Base-by-base conservation (phyloP, 23 red algal species). In the Gracilaria domingensis region DNA sequence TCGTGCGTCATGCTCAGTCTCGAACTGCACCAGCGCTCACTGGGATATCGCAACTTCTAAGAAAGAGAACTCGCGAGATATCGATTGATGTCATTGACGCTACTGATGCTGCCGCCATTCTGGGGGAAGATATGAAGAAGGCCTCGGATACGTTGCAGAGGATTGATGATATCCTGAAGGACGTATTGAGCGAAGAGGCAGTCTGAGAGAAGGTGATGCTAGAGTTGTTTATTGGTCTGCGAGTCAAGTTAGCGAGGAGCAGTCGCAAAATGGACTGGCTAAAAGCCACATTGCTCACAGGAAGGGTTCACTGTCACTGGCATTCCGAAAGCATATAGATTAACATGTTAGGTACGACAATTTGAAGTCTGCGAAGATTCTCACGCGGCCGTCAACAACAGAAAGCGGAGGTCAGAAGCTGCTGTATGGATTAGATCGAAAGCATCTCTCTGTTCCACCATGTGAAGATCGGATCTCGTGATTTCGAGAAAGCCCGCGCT, bases 1-100 rank as follows among this genome's bases (percentile, higher is more conserved):
- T 92, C 16, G 79, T 65, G 25, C 54, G 58, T n/a, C 89, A 92
- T 45, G 89, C 89, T 17, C 89, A 84, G 54, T 42, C 77, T 8
- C 40, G 79, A 33, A 78, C 89, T 13, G 89, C 69, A 9, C 89
- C 89, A 33, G 59, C 89, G 34, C 89, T 92, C 11, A 64, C 80
- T 0, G 80, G 24, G 35, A 77, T 79, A 8, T 38, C 65, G 13
- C 77, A 75, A 24, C 12, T 53, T 8, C 45, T 78, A 23, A 20
- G 64, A 28, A 64, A 25, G 20, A 77, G 79, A 32, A 44, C 33
- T 59, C 54, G 79, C 79, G 66, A 44, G 40, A 51, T 83, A 25
- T 76, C 66, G 25, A 58, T 71, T 12, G 50, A 61, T 45, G n/a
- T 62, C 33, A 49, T 92, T 33, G 89, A 92, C 54, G 69, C 73